phyloP scores from a whole-genome alignment of 2,329 filamentous ascomycete species.

The Diaporthe ampelina region DNA sequence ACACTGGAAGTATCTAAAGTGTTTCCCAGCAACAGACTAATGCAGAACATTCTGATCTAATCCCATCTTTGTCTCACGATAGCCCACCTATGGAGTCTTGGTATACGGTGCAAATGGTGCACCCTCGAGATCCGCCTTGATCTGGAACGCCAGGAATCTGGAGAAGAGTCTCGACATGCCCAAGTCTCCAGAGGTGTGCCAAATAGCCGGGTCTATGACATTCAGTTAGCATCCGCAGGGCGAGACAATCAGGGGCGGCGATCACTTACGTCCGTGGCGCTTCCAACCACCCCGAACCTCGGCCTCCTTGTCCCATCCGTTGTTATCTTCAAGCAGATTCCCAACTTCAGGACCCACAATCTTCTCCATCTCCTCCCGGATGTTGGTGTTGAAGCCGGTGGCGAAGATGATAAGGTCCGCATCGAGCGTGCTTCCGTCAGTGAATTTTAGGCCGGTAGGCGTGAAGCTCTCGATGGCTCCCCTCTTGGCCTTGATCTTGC shows the following conservation, averaged over 20 bases:
- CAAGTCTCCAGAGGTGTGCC: not conserved
- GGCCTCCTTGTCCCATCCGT: conserved; percentile 1
- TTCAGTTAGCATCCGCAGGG: not conserved
- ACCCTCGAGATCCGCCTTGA: conserved; percentile 11
- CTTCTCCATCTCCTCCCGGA: not conserved
- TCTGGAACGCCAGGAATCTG: not conserved
- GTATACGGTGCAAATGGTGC: not conserved
- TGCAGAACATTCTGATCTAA: not conserved
- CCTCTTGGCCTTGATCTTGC: conserved; percentile 68
- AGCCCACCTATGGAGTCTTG: not conserved
- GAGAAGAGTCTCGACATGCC: not conserved
- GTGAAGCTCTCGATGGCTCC: conserved; percentile 63
- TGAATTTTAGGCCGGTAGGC: conserved; percentile 55
- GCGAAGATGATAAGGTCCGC: conserved; percentile 71
- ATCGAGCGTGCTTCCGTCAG: conserved; percentile 63
- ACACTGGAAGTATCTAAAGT: not conserved
- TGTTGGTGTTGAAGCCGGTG: conserved; percentile 55
- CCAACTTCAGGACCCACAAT: not conserved
- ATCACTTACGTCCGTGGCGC: not conserved
- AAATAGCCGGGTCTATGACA: conserved; percentile 2
- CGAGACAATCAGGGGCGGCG: too few relatives aligned
- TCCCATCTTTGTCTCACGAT: not conserved
- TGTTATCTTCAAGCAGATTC: not conserved
- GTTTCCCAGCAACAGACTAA: not conserved
- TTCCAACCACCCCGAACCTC: conserved; percentile 1